Evolutionary conservation across 2,329 filamentous ascomycete genomes (phyloP), one percentile per base, ranked within the genome.

Genomic region (Akanthomyces uredinophilus): DNA sequence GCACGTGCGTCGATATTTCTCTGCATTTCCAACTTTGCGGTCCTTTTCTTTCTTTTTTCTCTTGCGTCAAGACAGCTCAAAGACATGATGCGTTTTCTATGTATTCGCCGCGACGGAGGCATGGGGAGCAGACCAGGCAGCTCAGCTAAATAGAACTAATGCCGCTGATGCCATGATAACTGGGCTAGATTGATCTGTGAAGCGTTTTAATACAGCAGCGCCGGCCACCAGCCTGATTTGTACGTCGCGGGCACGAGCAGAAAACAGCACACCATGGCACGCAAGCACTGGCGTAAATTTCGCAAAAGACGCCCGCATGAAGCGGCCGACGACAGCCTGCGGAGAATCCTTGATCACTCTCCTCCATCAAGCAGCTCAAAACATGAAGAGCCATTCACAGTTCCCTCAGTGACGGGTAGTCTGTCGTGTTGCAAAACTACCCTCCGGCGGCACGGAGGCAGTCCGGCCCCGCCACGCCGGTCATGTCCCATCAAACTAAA

Each of bases 141-240:
- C 14, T 22, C 29, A 58, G 55, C 55, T 49, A 58, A 10, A 58
- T 49, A 49, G n/a, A 27, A 49, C 16, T 58, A 58, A 58, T 58
- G 22, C 29, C 49, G 44, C 55, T 27, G 44, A 49, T 39, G 55
- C 55, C 29, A 18, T 2, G 7, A 46, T 37, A 39, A 1, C 2
- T 39, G 37, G 1, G 5, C 2, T 14, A n/a, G 10, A 16, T 14
- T 39, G 3, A 16, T 14, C 4, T 16, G 37, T 16, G 14, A 39
- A 39, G 13, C 13, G 16, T 39, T 16, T 14, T 4, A 39, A 16
- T 3, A 5, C 1, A 3, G 2, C 16, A 16, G 11, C 32, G 32
- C 7, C 32, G 32, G 11, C 2, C 7, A 11, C 2, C 3, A 11
- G 32, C 32, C 32, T 10, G 10, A 35, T 8, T 10, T 5, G 32